Evolutionary conservation across 2,329 filamentous ascomycete species (phyloP), one percentile per base, ranked within the genome.

Genomic region (Aureobasidium leucospermi): DNA sequence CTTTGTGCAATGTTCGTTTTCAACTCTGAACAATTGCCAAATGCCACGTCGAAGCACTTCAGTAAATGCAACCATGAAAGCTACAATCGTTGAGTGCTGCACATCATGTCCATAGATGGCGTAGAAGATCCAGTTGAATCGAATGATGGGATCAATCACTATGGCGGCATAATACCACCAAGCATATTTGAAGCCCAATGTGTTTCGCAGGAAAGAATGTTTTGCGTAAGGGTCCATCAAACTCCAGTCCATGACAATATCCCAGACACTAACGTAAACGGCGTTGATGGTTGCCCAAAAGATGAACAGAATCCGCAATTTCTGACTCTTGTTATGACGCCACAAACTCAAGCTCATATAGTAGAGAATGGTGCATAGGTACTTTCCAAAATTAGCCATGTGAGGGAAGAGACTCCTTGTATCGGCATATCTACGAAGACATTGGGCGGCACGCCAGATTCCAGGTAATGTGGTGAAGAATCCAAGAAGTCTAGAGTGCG

Each of bases 1-100:
- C 63, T 96, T 96, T 59, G 88, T 86, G 74, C 91, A 96, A 74
- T 99, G 94, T 68, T 99, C 94, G 72, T 99, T 99, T 73, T 99
- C 94, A 29, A 99, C 92, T 42, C 94, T 89, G 71, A 99, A 88
- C 4, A 97, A 78, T 0, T 88, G 86, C 94, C 94, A 99, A 69
- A 96, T 84, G 62, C 90, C 92, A 70, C 94, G 80, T 34, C 94
- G 85, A n/a, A 83, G 80, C 23, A 96, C 84, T 71, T 99, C 94
- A 8, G 86, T 83, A 3, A 96, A 76, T 1, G 83, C 81, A 15
- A 96, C 84, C 32, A 88, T 65, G 73, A 97, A 97, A 1, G 89
- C 91, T 5, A 91, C 82, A 1, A 91, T 71, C 3, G 89, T 88
- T 1, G 88, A 93, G 71, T 97, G 92, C 68, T 96, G 91, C 0